Evolutionary conservation across 2,329 filamentous ascomycete genomes (phyloP).

Genomic region (Talaromyces sp.): DNA sequence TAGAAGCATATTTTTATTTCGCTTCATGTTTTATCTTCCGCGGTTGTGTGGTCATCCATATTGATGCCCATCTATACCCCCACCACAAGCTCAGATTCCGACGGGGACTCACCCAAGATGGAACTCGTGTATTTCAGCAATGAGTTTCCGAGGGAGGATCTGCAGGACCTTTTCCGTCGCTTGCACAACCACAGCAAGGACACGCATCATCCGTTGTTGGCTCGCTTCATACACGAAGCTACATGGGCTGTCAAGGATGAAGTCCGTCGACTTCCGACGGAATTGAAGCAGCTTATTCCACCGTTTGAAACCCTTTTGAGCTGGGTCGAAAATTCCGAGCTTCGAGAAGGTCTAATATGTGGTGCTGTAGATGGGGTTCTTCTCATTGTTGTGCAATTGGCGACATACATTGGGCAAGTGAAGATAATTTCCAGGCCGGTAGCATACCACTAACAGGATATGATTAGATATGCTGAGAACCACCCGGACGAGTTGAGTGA

Average conservation of each 20-base stretch:
- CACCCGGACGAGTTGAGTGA: background rate
- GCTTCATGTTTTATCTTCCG: background rate
- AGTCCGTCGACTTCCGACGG: constrained; percentile 19
- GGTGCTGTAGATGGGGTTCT: constrained; percentile 44
- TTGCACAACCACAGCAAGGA: constrained; percentile 40
- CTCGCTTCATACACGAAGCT: constrained; percentile 37
- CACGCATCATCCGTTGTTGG: constrained; percentile 29
- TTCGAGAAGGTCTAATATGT: constrained; percentile 38
- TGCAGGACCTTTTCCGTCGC: constrained; percentile 35
- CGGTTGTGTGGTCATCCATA: background rate
- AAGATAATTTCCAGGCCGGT: background rate
- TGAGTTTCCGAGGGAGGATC: constrained; percentile 45
- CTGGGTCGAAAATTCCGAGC: constrained; percentile 14
- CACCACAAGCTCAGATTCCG: background rate
- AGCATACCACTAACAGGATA: background rate
- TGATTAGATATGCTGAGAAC: background rate
- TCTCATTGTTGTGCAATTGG: constrained; percentile 38
- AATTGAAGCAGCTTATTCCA: constrained; percentile 15
- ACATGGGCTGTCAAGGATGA: constrained; percentile 39
- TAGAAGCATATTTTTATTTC: background rate
- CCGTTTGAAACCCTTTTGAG: constrained; percentile 15
- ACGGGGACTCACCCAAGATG: background rate
- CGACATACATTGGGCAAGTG: constrained; percentile 40
- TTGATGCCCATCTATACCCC: constrained; percentile 1
- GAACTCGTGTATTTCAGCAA: constrained; percentile 42